Percentiles rank a stretch among this genome's conserved stretches.
Conservation (phyloP, 2,329 filamentous ascomycete genomes). For the Ophiocordyceps polyrhachis-furcata region DNA sequence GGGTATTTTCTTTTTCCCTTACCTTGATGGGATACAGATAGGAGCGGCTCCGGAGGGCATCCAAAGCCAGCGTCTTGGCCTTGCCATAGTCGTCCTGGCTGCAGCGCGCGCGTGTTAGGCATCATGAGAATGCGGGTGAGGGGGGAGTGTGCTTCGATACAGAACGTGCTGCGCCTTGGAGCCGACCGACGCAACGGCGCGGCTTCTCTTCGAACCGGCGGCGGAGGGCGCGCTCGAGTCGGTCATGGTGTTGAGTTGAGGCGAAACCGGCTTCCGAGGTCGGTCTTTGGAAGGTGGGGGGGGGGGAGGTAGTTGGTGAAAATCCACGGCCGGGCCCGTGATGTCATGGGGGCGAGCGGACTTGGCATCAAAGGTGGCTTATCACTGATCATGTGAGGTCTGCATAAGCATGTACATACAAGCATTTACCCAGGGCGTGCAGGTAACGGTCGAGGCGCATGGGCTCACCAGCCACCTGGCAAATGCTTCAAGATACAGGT, state of each 20-base stretch:
- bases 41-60: conserved; percentile 56
- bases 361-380: too few species aligned
- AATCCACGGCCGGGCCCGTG: too few species aligned
- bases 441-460: too few species aligned
- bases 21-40: conserved; percentile 75
- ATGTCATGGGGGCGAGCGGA: neutral
- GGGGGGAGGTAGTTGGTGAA: too few species aligned
- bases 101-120: neutral
- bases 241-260: neutral
- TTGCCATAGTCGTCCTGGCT: conserved; percentile 55
- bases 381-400: too few species aligned
- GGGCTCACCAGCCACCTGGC: too few species aligned
- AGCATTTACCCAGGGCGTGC: too few species aligned
- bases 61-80: conserved; percentile 41
- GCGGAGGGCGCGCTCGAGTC: conserved; percentile 2
- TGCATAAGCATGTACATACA: too few species aligned
- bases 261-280: neutral
- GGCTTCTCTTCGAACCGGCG: conserved; percentile 9
- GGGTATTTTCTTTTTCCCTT: conserved; percentile 1
- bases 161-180: conserved; percentile 30
- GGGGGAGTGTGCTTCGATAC: conserved; percentile 11
- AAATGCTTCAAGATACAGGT: too few species aligned
- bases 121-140: neutral
- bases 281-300: neutral
- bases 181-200: conserved; percentile 20